Evolutionary conservation across 345 rosid species (phyloP), one percentile per base, ranked within the genome.

Genomic region (Turnera subulata): DNA sequence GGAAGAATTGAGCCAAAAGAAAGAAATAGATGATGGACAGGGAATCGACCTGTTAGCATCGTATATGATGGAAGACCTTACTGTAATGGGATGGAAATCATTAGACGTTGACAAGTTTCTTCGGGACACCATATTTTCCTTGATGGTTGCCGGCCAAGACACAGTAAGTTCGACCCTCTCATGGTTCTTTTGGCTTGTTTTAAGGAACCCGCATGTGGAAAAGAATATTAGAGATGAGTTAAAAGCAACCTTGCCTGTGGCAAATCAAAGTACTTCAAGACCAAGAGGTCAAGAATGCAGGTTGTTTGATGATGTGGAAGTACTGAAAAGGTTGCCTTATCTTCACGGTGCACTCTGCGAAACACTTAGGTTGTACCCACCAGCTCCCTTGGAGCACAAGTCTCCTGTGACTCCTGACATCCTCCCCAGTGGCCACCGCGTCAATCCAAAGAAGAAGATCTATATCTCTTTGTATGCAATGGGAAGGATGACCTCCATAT

Each of bases 341-440:
- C 52, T 79, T 4, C 82, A 79, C 11, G 80, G 75, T 0, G 75
- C 80, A 0, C 9, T 78, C 6, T 73, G 74, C 44, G 81, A 76
- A 53, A 22, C 83, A 2, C 40, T 76, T 11, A 75, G 86, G 53
- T 65, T 81, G 18, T 78, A 68, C 37, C 79, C 83, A 50, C 77
- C 76, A 11, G 68, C 76, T 57, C 81, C 83, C 5, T 70, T 76
- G 18, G 43, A 73, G 7, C 75, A 50, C 64, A 74, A 72, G 63
- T 25, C 57, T 12, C 74, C 86, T 1, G 1, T 70, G 13, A 23
- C 48, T 53, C 9, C 59, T 0, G 84, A 76, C 8, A 50, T 49
- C 10, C 86, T 82, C 52, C 86, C 84, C 15, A 76, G 80, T 0
- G 86, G 86, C 6, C 82, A 76, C 53, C 51, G 10, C 8, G 82